Percentiles rank a stretch among this genome's conserved stretches.
Evolutionary conservation across 139 green algal genomes (phyloP).

Genomic region (Bryopsis sp.): DNA sequence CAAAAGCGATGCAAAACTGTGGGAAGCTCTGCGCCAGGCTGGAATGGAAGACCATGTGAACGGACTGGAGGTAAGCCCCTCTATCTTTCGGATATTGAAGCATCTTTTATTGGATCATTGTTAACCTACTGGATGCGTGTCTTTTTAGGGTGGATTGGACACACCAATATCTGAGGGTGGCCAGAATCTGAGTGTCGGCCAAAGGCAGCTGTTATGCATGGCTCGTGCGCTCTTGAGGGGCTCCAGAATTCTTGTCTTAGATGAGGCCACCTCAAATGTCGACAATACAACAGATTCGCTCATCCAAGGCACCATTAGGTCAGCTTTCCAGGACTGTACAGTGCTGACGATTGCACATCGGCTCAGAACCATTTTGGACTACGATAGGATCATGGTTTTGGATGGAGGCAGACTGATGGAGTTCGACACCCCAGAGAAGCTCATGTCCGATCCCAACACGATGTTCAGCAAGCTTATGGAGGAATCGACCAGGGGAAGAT

Average conservation of each 20-base stretch:
- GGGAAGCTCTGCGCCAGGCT: conserved; percentile 31
- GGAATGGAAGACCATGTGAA: conserved; percentile 43
- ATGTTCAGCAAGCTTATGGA: conserved; percentile 36
- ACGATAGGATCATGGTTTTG: conserved; percentile 72
- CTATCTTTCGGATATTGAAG: too few species aligned
- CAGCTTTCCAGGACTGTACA: conserved; percentile 24
- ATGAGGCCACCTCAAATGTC: conserved; percentile 84
- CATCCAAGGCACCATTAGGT: conserved; percentile 22
- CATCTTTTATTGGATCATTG: too few species aligned
- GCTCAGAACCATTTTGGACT: conserved; percentile 81
- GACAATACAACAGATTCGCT: conserved; percentile 38
- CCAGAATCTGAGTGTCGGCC: conserved; percentile 46
- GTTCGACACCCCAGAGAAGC: conserved; percentile 36
- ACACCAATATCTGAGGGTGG: conserved; percentile 50
- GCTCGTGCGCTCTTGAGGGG: conserved; percentile 59
- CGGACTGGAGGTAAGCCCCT: too few species aligned
- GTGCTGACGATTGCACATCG: conserved; percentile 69
- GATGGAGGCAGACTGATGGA: conserved; percentile 56
- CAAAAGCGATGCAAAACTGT: conserved; percentile 48
- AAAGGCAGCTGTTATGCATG: conserved; percentile 75
- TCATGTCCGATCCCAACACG: conserved; percentile 28
- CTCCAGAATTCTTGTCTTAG: conserved; percentile 47
- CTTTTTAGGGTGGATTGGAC: conserved; percentile 44
- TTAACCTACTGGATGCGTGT: too few species aligned
- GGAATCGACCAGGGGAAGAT: conserved; percentile 24